Evolutionary conservation across 169 alveolate species (phyloP).

Genomic region (Plasmodium adleri): DNA sequence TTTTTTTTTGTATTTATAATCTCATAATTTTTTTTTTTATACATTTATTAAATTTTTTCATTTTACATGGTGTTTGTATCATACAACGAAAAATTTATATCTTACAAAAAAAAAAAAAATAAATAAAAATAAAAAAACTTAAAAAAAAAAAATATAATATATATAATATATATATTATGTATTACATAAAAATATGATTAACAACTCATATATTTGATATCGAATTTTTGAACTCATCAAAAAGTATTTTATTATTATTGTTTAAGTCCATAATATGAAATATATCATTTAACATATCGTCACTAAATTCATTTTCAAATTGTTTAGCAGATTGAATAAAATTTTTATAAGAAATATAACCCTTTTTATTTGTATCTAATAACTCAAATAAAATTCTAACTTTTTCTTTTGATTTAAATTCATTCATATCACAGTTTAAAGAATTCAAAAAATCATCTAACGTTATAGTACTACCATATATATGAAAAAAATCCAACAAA

Average conservation of each 20-base stretch:
- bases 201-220: constrained; percentile 34
- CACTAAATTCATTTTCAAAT: constrained; percentile 61
- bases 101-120: not conserved
- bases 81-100: too few species aligned
- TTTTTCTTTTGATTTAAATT: constrained; percentile 68
- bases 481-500: constrained; percentile 36
- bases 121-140: not conserved
- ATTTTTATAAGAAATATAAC: constrained; percentile 31
- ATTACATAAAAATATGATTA: too few species aligned
- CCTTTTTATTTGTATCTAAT: constrained; percentile 36
- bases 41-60: too few species aligned
- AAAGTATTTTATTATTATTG: constrained; percentile 17
- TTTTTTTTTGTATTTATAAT: too few species aligned
- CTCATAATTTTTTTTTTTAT: too few species aligned
- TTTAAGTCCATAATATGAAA: constrained; percentile 44
- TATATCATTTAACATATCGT: constrained; percentile 32
- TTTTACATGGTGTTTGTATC: too few species aligned
- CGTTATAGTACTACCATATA: constrained; percentile 57
- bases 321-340: constrained; percentile 65
- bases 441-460: constrained; percentile 45
- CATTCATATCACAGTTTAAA: constrained; percentile 67
- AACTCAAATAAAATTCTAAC: constrained; percentile 36
- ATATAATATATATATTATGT: not conserved
- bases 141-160: not conserved
- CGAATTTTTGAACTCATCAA: constrained; percentile 66